A percentile compares a stretch with the other conserved stretches of the same genome.
These are phyloP conservation scores for Hyphodiscus hymeniophilus DNA, from an alignment of 495 filamentous ascomycete species.

Conservation along the genomic window DNA sequence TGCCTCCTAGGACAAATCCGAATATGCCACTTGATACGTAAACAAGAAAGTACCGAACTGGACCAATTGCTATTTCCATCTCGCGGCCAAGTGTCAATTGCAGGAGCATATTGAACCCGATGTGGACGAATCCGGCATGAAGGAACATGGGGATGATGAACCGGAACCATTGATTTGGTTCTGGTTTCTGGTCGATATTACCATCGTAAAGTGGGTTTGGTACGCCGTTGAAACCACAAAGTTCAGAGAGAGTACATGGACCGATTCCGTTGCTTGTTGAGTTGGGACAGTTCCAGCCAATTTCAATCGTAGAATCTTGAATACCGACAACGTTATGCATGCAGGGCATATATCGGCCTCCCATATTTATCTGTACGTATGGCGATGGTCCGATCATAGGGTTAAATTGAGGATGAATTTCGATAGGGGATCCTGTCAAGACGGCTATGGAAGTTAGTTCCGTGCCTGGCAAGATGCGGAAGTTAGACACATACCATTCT, in stretches of 20 bases:
- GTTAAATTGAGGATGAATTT: constrained; percentile 81
- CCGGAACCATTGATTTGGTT: constrained; percentile 90
- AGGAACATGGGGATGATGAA: constrained; percentile 96
- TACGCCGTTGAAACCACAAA: constrained; percentile 61
- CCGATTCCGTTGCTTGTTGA: constrained; percentile 50
- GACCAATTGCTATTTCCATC: constrained; percentile 83
- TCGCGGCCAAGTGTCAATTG: constrained; percentile 82
- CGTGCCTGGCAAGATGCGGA: constrained; percentile 5
- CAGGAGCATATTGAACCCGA: constrained; percentile 87
- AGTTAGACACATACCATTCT: constrained; percentile 57
- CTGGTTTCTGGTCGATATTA: constrained; percentile 37
- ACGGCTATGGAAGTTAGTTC: constrained; percentile 38
- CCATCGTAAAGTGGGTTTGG: constrained; percentile 50
- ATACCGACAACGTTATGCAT: constrained; percentile 76
- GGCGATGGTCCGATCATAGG: constrained; percentile 93
- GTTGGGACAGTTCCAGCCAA: constrained; percentile 70
- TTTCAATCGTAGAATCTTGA: constrained; percentile 43
- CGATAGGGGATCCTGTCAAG: constrained; percentile 69
- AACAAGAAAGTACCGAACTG: constrained; percentile 75
- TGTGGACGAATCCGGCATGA: constrained; percentile 88
- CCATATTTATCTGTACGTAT: constrained; percentile 92
- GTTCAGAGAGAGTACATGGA: constrained; percentile 61
- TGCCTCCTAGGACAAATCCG: constrained; percentile 91
- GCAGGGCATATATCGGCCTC: constrained; percentile 84
- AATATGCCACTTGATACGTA: constrained; percentile 92